Evolutionary conservation across 2,329 filamentous ascomycete species (phyloP), one percentile per base, ranked within the genome.

Genomic region (Fusarium musae): DNA sequence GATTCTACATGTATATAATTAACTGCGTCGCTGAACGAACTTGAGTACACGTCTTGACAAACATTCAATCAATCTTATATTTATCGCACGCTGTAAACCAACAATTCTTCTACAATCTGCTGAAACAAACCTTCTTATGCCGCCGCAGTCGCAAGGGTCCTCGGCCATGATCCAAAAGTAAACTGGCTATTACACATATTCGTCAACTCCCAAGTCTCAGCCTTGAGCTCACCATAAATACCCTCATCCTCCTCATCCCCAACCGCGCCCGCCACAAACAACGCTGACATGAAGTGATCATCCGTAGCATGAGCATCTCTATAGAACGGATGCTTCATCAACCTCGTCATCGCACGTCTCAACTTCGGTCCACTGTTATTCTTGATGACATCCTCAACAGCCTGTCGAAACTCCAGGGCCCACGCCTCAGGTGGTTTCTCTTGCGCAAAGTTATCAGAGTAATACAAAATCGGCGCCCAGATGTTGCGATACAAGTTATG

Each of bases 401-500:
- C 87, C 80, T 93, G 90, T 11, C 91, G 83, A 76, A 93, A 93
- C 75, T 92, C 90, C 52, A 93, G 79, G 23, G 90, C 88, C 84
- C 88, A 89, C 0, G 83, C 80, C 13, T 71, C 74, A 0, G 76
- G 74, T 0, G 76, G 82, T 3, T 53, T 69, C 50, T 65, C 65
- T 5, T 69, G 66, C 5, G 66, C 66, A 63, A 69, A 69, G 32
- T 69, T 69, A 26, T 69, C 66, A 1, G 66, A 69, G 57, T 64
- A 64, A 4, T 53, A 26, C 21, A 93, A 76, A 89, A 93, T 93
- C 1, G 89, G 90, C 1, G 77, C 81, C 91, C 90, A 93, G 46
- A 85, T 78, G 78, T 93, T 93, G 23, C 91, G 88, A 78, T 91
- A 93, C 2, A 93, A 85, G 73, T 93, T 93, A 80, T 93, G 91